Evolutionary conservation across 2,329 filamentous ascomycete species (phyloP).

Genomic region (Chaetomiaceae sp.): DNA sequence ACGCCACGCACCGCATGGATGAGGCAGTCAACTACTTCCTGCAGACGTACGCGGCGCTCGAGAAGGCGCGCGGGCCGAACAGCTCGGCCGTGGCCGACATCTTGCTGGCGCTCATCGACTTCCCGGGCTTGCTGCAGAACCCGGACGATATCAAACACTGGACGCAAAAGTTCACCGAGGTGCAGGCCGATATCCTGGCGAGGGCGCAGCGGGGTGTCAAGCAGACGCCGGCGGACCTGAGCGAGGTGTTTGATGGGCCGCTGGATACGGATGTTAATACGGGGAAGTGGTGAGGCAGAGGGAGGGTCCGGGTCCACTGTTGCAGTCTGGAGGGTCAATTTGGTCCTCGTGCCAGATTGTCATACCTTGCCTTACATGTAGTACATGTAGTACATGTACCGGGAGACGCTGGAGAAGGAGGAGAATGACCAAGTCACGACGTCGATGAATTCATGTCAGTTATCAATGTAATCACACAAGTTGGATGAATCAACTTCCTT

Average conservation of each 20-base stretch:
- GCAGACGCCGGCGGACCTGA: neutral
- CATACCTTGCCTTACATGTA: no score
- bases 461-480: no score
- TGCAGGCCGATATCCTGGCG: constrained; percentile 9
- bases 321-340: no score
- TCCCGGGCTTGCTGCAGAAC: constrained; percentile 8
- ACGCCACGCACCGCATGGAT: constrained; percentile 8
- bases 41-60: constrained; percentile 12
- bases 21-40: constrained; percentile 16
- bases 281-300: constrained; percentile 3
- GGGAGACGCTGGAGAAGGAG: no score
- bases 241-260: constrained; percentile 10
- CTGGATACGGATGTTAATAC: constrained; percentile 16
- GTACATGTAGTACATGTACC: no score
- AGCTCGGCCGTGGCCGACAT: constrained; percentile 13
- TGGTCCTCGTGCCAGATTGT: no score
- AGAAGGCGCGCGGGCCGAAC: constrained; percentile 5
- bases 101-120: constrained; percentile 11
- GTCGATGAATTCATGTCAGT: no score
- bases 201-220: neutral
- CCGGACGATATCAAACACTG: constrained; percentile 7
- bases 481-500: no score
- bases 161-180: constrained; percentile 1
- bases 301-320: no score
- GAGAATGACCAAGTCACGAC: no score